Base-by-base conservation (phyloP, 139 green algal genomes). In the Volvox reticuliferus region DNA sequence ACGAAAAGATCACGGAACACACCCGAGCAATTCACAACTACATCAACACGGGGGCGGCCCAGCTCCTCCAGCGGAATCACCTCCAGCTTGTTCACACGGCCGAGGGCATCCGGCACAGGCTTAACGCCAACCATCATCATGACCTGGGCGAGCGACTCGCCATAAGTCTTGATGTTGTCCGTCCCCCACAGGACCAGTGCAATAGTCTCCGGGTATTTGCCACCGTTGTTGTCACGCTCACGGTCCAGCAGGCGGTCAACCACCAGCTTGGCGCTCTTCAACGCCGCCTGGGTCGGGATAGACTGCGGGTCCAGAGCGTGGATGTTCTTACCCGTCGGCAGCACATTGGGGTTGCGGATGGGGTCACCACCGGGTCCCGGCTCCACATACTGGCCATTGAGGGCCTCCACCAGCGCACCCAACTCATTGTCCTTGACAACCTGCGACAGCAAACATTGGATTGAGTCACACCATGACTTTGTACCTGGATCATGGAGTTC, bases 81-180 rank as follows among this genome's bases (percentile, higher is more conserved):
- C 96, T 99, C 97, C 76, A 99, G 95, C 98, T 99, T 99, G 98
- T 99, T 99, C 28, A 99, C 98, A 62, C 98, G 96, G 91, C 98
- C 98, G 80, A 99, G 96, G 0, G 97, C 97, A 90, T 99, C 98
- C 30, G 98, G 93, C 89, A 99, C 97, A 1, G 98, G 98, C 78
- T 96, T 94, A 30, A 99, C 95, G 77, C 98, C 98, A 20, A 99
- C 78, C 78, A 84, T 84, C 78, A 84, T 84, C 78, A 84, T 86
- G 28, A 86, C 79, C 95, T 98, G 96, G 0, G 97, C 98, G 20
- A 99, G 97, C 0, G 96, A 98, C 97, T 99, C 98, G 88, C 98
- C 98, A 82, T 99, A 99, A 32, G 98, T 99, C 97, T 99, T 99
- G 96, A 99, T 99, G 97, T 99, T 99, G 96, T 99, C 98, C n/a